phyloP scores from a whole-genome alignment of 108 stramenopile genomes.

The Nitzschia sp. region DNA sequence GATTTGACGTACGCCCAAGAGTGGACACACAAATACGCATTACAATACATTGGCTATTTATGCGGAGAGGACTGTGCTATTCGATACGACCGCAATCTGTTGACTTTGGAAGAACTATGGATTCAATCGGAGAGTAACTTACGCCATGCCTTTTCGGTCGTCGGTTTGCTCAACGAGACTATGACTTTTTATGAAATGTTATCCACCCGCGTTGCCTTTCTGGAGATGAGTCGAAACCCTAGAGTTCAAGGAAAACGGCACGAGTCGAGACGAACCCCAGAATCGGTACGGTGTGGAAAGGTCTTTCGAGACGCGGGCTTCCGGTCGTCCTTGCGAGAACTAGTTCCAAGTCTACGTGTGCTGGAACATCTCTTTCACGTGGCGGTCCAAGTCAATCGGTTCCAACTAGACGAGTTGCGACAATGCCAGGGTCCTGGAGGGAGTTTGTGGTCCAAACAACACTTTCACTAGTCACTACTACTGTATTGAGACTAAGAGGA shows the following conservation, averaged over 20 bases:
- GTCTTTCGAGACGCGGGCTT: slow-evolving; percentile 12
- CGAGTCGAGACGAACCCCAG: neutral
- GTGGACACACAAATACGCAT: slow-evolving; percentile 21
- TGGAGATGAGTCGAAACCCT: slow-evolving; percentile 21
- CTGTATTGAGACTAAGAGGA: no score
- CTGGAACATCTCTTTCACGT: slow-evolving; percentile 37
- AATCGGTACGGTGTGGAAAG: slow-evolving; percentile 4
- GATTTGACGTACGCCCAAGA: neutral
- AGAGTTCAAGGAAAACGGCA: neutral
- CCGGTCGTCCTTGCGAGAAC: neutral
- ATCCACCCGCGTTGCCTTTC: slow-evolving; percentile 19
- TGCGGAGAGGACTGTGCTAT: slow-evolving; percentile 44
- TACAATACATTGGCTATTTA: slow-evolving; percentile 25
- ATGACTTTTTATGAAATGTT: slow-evolving; percentile 50
- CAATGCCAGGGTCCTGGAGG: slow-evolving; percentile 11
- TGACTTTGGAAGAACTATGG: slow-evolving; percentile 27
- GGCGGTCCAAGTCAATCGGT: slow-evolving; percentile 41
- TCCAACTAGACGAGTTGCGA: slow-evolving; percentile 36
- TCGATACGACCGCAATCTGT: slow-evolving; percentile 16
- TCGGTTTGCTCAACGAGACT: slow-evolving; percentile 49
- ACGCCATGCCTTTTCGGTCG: slow-evolving; percentile 43
- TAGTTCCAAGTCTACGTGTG: neutral
- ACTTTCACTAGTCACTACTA: no score
- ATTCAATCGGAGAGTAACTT: slow-evolving; percentile 41
- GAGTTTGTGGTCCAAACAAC: no score